Base-by-base conservation (phyloP, 2,329 filamentous ascomycete species). In the Aureobasidium sp. region DNA sequence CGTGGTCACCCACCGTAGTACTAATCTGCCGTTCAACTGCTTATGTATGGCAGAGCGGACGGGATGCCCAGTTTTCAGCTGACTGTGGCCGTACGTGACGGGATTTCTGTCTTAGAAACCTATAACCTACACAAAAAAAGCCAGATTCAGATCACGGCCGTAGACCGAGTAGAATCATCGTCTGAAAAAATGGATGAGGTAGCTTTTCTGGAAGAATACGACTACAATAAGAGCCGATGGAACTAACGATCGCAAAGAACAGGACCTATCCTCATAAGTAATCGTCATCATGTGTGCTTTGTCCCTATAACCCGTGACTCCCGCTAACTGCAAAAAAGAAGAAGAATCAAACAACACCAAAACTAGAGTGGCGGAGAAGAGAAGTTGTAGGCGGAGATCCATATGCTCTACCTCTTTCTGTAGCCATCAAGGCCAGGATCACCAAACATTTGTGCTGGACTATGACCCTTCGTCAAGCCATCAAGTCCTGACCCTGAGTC, bases 371-470 rank as follows among this genome's bases (percentile, higher is more conserved):
- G 9, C 7, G 20, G 15, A 55, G 51, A 55, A 41, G 25, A 55
- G 36, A 53, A 53, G 17, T 55, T 11, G 22, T 29, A 20, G 36
- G 51, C 36, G 5, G 36, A 41, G 36, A 41, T 44, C 39, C 27
- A 34, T 20, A 31, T 44, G 25, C 42, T 29, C 56, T 59, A 59
- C 56, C 34, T 48, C 34, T 59, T 59, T 45, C 56, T 66, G 39
- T 65, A 63, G 27, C 68, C 62, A 31, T 67, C 68, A 20, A 71
- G 62, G 22, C 70, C 70, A 47, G 70, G 69, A 57, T 71, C 70
- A 45, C 70, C 70, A 57, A 71, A 72, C n/a, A 70, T 66, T 17
- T 70, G 58, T 56, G 60, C 27, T 39, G 59, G 60, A n/a, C 58
- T 63, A 9, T 64, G 20, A 58, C 45, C 17, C 37, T 65, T 42